Evolutionary conservation across 768 basidiomycete genomes (phyloP).

Genomic region (Lentinula sp.): DNA sequence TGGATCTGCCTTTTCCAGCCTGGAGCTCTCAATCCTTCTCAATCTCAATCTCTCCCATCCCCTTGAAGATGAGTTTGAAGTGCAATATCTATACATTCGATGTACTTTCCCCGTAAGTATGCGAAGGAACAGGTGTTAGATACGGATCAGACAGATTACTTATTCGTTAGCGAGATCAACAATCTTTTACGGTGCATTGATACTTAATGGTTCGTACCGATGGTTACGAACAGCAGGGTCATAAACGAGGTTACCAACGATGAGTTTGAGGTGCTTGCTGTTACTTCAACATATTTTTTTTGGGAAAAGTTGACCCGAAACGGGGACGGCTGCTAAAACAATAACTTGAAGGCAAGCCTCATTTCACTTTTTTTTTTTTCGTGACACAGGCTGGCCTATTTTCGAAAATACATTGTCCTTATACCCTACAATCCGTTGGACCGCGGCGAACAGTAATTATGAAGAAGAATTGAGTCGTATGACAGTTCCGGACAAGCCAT

Average conservation of each 20-base stretch:
- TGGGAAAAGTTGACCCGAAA: conserved; percentile 71
- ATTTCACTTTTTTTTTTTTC: background rate
- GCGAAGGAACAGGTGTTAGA: conserved; percentile 63
- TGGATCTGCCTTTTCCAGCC: conserved; percentile 34
- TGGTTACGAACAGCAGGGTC: conserved; percentile 44
- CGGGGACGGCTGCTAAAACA: conserved; percentile 87
- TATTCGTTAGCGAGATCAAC: conserved; percentile 70
- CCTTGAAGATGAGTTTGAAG: conserved; percentile 50
- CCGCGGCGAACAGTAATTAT: conserved; percentile 88
- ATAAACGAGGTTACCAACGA: conserved; percentile 18
- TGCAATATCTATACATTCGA: conserved; percentile 52
- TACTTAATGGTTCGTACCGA: conserved; percentile 62
- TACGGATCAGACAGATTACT: no score
- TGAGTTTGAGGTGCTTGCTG: conserved; percentile 42
- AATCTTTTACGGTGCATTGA: conserved; percentile 89
- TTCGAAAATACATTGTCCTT: conserved; percentile 73
- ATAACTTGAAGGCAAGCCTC: conserved; percentile 67
- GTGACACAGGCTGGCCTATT: conserved; percentile 78
- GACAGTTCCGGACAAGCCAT: conserved; percentile 63
- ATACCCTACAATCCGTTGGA: conserved; percentile 94
- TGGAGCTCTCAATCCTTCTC: conserved; percentile 25
- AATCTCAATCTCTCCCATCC: conserved; percentile 38
- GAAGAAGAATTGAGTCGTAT: conserved; percentile 90
- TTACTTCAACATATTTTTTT: conserved; percentile 95
- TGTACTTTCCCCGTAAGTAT: conserved; percentile 46